A percentile compares a stretch with the other conserved stretches of the same genome.
phyloP scores from a whole-genome alignment of 805 yeast genomes.

The Monosporozyma yasuniensis region DNA sequence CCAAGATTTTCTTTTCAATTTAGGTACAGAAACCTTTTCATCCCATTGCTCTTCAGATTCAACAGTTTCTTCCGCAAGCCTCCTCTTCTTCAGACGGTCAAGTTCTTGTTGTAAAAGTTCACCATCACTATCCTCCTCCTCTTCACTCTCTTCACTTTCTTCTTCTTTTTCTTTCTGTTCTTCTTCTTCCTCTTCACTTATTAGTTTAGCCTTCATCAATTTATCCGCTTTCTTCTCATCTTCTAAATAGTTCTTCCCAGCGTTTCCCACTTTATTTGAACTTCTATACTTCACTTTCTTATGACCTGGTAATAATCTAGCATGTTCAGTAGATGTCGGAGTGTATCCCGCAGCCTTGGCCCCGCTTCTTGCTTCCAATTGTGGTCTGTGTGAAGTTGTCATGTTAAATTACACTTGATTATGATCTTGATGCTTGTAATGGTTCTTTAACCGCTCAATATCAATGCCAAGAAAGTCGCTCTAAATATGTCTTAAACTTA shows the following conservation, averaged over 20 bases:
- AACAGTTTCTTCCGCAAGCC: constrained; percentile 15
- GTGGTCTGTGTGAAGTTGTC: constrained; percentile 67
- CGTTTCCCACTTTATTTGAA: not conserved
- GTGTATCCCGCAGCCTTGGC: constrained; percentile 31
- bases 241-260: constrained; percentile 3
- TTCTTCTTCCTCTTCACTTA: constrained; percentile 32
- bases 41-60: constrained; percentile 3
- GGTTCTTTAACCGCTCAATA: not conserved
- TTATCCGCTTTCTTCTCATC: not conserved
- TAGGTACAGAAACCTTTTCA: not conserved
- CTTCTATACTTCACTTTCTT: constrained; percentile 37
- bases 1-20: constrained; percentile 9
- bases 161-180: constrained; percentile 31
- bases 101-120: constrained; percentile 4
- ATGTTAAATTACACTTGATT: constrained; percentile 22
- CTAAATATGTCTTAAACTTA: not conserved
- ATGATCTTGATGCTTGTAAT: not conserved
- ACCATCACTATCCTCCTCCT: constrained; percentile 11
- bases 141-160: constrained; percentile 20
- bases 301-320: constrained; percentile 48
- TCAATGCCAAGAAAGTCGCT: not conserved
- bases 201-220: not conserved
- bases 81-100: not conserved
- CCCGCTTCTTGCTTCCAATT: constrained; percentile 56
- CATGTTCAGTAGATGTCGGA: constrained; percentile 42